Base-by-base conservation (phyloP, 768 basidiomycete species). In the Trichaptum fuscoviolaceum region DNA sequence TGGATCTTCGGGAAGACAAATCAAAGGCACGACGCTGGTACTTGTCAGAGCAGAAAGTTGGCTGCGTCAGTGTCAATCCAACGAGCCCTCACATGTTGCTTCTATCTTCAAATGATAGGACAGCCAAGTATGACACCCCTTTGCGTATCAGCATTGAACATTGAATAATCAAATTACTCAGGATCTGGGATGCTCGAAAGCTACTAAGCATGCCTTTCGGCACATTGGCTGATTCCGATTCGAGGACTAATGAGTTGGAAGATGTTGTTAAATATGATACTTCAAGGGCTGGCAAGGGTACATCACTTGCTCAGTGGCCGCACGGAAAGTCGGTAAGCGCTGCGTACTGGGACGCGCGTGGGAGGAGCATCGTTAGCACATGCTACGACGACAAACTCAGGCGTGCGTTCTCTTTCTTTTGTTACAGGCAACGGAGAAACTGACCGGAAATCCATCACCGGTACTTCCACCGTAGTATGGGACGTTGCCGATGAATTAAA, bases 311-410 rank as follows among this genome's bases (percentile, higher is more conserved):
- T 2, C 86, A 89, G 70, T 89, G 84, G 81, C 74, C 74, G 17
- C 93, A 95, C 71, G 83, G 85, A 66, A 91, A 91, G 73, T 90
- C 90, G 18, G 90, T 87, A 59, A 93, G 88, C 68, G 87, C 93
- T 18, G 93, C 90, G 0, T 93, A 89, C 70, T 95, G 93, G 93
- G 92, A 94, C 75, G 85, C 92, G 2, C 80, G 88, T 66, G 93
- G 93, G 2, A 84, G 90, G 27, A 81, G 85, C 63, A 87, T 95
- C 67, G 87, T 94, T 62, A 93, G 91, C 74, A 95, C 93, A 5
- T 88, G 88, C 73, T 95, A 95, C 69, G 93, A 95, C 69, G 88
- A 95, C 76, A 84, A 82, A 2, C 69, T 95, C 36, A 81, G 91
- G 71, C 70, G 93, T 93, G 71, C 70, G 88, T 81, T 57, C 61